Conservation (phyloP, 352 stramenopile species). For the Pythium myriotylum region DNA sequence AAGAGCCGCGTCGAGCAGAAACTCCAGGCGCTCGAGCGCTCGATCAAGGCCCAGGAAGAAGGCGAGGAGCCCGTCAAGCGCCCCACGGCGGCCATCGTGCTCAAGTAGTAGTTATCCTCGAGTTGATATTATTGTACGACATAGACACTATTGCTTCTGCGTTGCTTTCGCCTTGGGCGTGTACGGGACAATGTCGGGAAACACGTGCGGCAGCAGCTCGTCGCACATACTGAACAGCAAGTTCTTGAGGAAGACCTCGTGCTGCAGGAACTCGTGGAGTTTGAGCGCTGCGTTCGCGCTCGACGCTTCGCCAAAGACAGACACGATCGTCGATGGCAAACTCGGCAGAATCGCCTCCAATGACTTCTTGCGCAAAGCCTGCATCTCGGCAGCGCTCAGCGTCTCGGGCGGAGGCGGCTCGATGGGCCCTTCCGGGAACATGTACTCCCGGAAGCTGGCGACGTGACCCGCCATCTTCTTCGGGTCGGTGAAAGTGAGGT, state of each 20-base stretch:
- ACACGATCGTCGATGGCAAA: slow-evolving; percentile 72
- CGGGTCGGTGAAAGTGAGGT: slow-evolving; percentile 77
- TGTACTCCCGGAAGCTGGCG: slow-evolving; percentile 52
- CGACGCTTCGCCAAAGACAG: slow-evolving; percentile 76
- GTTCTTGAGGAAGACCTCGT: slow-evolving; percentile 89
- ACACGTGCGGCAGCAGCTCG: slow-evolving; percentile 77
- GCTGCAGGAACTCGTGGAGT: slow-evolving; percentile 86
- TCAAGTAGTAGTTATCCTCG: slow-evolving; percentile 18
- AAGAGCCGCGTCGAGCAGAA: slow-evolving; percentile 86
- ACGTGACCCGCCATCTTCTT: slow-evolving; percentile 64
- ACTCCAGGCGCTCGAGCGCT: slow-evolving; percentile 69
- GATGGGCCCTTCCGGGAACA: slow-evolving; percentile 47
- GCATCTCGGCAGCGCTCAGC: slow-evolving; percentile 45
- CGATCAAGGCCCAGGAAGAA: slow-evolving; percentile 82
- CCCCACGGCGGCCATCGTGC: slow-evolving; percentile 23
- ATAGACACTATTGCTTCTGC: not conserved
- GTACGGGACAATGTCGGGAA: slow-evolving; percentile 62
- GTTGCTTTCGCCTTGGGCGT: slow-evolving; percentile 38
- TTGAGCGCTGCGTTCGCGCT: slow-evolving; percentile 80
- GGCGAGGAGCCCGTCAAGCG: slow-evolving; percentile 40
- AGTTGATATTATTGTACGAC: slow-evolving; percentile 14
- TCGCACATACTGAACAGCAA: slow-evolving; percentile 79
- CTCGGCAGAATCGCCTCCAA: slow-evolving; percentile 73
- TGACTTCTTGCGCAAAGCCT: slow-evolving; percentile 56
- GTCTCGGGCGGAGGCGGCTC: slow-evolving; percentile 14